Percentiles rank a stretch among this genome's conserved stretches.
Conservation (phyloP, 1,139 yeast genomes). For the Nadsonia commutata region DNA sequence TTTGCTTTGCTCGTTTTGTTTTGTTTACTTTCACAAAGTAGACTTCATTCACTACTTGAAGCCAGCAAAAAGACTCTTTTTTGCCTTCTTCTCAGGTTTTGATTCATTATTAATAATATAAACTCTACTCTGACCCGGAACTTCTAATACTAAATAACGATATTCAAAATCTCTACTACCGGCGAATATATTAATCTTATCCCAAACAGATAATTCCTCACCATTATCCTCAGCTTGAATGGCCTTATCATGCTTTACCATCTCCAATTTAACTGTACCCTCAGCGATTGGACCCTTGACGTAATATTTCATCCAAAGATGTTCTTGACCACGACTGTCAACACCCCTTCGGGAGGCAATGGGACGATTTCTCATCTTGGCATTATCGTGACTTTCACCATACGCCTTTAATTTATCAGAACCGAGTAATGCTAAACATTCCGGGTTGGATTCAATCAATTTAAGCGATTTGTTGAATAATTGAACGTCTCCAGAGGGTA, state of each 20-base stretch:
- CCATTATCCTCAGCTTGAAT: slow-evolving; percentile 8
- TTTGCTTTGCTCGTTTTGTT: no score
- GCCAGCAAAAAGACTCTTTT: slow-evolving; percentile 6
- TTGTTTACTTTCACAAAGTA: no score
- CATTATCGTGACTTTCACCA: slow-evolving; percentile 55
- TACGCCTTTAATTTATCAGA: slow-evolving; percentile 62
- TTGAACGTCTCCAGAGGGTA: slow-evolving; percentile 85
- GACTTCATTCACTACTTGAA: background rate
- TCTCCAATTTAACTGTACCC: slow-evolving; percentile 69
- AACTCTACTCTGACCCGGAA: slow-evolving; percentile 52
- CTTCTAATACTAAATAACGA: slow-evolving; percentile 61
- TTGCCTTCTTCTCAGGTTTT: slow-evolving; percentile 20
- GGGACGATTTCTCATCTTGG: slow-evolving; percentile 84
- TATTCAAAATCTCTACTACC: slow-evolving; percentile 58
- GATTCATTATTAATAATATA: slow-evolving; percentile 50
- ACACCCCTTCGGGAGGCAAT: slow-evolving; percentile 35
- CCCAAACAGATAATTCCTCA: slow-evolving; percentile 6
- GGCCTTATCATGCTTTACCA: slow-evolving; percentile 27
- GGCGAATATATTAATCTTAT: slow-evolving; percentile 25
- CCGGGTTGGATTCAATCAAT: slow-evolving; percentile 52
- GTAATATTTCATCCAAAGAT: slow-evolving; percentile 70
- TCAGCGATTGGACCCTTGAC: slow-evolving; percentile 50
- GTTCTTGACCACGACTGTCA: slow-evolving; percentile 67
- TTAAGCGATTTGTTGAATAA: slow-evolving; percentile 78
- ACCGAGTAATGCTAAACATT: slow-evolving; percentile 43